Base-by-base conservation (phyloP, 2,329 filamentous ascomycete genomes). In the Ustilaginoidea virens region DNA sequence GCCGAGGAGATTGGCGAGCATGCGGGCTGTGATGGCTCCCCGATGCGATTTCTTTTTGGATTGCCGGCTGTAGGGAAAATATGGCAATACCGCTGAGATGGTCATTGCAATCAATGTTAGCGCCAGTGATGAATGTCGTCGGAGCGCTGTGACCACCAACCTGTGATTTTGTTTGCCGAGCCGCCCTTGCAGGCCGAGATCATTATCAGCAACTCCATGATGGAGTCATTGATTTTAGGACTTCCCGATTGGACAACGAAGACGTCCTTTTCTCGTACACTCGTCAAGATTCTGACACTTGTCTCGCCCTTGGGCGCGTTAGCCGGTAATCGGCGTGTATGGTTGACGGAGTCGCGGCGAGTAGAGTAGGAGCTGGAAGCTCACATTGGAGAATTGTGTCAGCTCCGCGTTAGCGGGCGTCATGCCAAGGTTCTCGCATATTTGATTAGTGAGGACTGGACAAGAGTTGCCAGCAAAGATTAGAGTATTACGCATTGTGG, bases 171-270 rank as follows among this genome's bases (percentile, higher is more conserved):
- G 62, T 86, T 93, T 37, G 90, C 82, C 31, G 90, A 96, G 40
- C 87, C 90, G 48, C 90, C 86, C 58, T 94, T 96, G 69, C 90
- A 98, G 42, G 90, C 90, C 40, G 82, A 90, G 46, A 96, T 94
- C 82, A 98, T 92, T 56, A 98, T 96, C 49, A 98, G 70, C 49
- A 98, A 69, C 66, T 98, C 90, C 85, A 98, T 94, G 50, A 98
- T 85, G 47, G 83, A 92, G 60, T 98, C 90, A 55, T 98, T 98
- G 66, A 94, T 93, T 59, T 80, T 83, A 49, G 74, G 69, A 58
- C 90, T 94, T 39, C 90, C 90, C 37, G 87, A 96, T 63, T 98
- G 90, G 36, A 98, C 80, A 51, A 98, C 87, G 55, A 96, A 98
- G 45, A 98, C 87, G 68, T 98, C 87, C 56, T 96, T 92, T 52